These are phyloP conservation scores for Lithospermum erythrorhizon DNA, from an alignment of 257 asterid genomes.

Conservation along the genomic window DNA sequence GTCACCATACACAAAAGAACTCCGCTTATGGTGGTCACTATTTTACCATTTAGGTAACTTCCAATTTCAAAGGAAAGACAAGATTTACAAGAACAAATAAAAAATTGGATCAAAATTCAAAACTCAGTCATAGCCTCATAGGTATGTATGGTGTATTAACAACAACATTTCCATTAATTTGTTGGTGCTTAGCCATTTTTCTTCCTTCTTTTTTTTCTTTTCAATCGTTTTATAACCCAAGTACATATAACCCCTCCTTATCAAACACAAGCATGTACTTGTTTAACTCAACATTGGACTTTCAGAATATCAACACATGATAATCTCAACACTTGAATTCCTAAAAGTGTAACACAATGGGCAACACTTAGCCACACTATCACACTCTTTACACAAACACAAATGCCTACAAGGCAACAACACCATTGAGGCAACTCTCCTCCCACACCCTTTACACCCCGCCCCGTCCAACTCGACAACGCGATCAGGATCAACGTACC, in stretches of 20 bases:
- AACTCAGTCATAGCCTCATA: background rate
- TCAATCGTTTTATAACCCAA: background rate
- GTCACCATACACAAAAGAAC: no score
- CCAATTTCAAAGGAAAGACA: background rate
- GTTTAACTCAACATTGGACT: no score
- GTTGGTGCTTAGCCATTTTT: background rate
- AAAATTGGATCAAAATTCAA: background rate
- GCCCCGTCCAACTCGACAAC: constrained; percentile 23
- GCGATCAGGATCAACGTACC: constrained; percentile 39
- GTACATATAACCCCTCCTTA: no score
- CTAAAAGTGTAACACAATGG: constrained; percentile 27
- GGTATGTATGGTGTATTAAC: background rate
- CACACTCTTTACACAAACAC: constrained; percentile 29
- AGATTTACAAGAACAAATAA: background rate
- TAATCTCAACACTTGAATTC: constrained; percentile 35
- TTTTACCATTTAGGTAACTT: no score
- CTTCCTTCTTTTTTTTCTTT: background rate
- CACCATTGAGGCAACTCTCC: constrained; percentile 30
- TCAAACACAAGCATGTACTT: no score
- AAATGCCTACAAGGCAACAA: constrained; percentile 43
- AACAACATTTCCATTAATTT: background rate
- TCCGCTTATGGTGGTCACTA: no score
- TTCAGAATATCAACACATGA: constrained; percentile 10
- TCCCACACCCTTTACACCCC: constrained; percentile 30
- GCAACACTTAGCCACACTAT: constrained; percentile 27